Evolutionary conservation across 139 green algal species (phyloP), one percentile per base, ranked within the genome.

Genomic region (Klebsormidium nitens): DNA sequence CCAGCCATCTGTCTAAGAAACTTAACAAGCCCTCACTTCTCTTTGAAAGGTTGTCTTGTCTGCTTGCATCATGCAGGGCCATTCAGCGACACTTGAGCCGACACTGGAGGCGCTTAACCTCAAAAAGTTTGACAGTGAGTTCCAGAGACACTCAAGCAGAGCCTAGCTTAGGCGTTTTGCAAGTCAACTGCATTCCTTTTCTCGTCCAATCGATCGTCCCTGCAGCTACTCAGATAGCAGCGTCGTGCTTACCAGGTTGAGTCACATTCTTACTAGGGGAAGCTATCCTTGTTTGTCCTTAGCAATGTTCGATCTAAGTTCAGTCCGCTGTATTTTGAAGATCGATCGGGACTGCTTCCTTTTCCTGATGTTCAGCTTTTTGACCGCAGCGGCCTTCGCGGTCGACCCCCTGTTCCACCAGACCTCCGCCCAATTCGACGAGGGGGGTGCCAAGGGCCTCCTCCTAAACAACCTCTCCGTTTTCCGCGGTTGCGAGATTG

Each of bases 381-480:
- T 19, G 14, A 17, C 52, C 69, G 11, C 70, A 77, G 70, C 35
- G 17, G 47, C 70, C 3, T 66, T 77, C 66, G 56, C 37, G n/a
- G 76, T 82, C 40, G 79, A 86, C 52, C 80, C 80, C 1, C 72
- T 87, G 2, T 96, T 96, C 78, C 86, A 95, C 52, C 85, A 88
- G 48, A 96, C 85, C 3, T 89, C 81, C 8, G 88, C 88, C 1
- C 87, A 95, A 75, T 96, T 96, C 80, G 90, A 96, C 67, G 87
- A 91, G 71, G 90, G 80, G 39, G 82, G 81, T 2, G 75, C 80
- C 8, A 77, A 68, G 72, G 89, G 89, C 5, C 80, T 95, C 47
- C 82, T 95, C 57, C 71, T 95, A 28, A 82, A 88, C 79, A 93
- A 91, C 70, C 77, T 95, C 31, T 74, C 59, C 35, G 84, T 91